These are phyloP conservation scores for Pinus taeda DNA, from an alignment of 75 land plant genomes.

Conservation along the genomic window DNA sequence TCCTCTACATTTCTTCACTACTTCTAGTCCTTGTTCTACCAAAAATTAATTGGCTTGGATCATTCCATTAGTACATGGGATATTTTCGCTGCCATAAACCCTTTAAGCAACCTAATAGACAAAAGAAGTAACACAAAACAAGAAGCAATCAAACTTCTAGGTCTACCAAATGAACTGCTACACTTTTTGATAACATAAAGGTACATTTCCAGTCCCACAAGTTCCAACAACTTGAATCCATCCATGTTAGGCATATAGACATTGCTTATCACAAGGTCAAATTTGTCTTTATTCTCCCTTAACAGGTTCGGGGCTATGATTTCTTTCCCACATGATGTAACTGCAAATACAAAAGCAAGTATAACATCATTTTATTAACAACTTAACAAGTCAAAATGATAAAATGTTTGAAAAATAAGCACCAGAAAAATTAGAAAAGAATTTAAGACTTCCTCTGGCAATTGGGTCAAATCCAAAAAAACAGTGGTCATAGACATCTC, in stretches of 20 bases:
- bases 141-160: background rate
- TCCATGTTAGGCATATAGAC: constrained; percentile 96
- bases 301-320: constrained; percentile 53
- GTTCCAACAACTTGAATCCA: constrained; percentile 90
- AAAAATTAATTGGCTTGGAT: background rate
- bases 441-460: background rate
- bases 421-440: background rate
- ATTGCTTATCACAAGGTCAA: constrained; percentile 85
- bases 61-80: background rate
- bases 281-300: constrained; percentile 71
- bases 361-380: background rate
- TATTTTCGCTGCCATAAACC: background rate
- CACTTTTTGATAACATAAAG: constrained; percentile 87
- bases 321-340: constrained; percentile 69
- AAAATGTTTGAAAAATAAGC: background rate
- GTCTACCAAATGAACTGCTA: background rate
- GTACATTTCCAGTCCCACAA: constrained; percentile 87
- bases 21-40: background rate
- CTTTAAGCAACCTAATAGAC: background rate
- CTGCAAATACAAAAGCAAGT: constrained; percentile 31
- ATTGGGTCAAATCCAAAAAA: background rate
- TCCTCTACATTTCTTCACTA: background rate
- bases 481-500: background rate
- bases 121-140: background rate
- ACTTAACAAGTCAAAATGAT: background rate